Base-by-base conservation (phyloP, 768 basidiomycete species). In the Xerocomellus amylosporus region DNA sequence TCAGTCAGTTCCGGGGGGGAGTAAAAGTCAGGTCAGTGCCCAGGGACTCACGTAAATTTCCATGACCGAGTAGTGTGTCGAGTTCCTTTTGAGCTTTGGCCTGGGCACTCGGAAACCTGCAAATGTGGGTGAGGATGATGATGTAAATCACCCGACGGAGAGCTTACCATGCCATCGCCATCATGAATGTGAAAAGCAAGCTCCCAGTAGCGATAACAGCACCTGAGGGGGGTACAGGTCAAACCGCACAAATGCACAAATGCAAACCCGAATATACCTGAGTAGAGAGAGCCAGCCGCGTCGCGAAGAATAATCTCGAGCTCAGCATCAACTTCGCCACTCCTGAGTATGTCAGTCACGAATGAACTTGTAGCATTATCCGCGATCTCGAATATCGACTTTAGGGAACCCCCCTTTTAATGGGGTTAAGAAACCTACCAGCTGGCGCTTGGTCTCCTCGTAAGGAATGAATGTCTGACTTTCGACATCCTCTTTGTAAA, bases 391-490 rank as follows among this genome's bases (percentile, higher is more conserved):
- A 19, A 44, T 19, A 9, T 19, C 20, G 8, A 12, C 14, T 24
- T 49, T 39, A 14, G 24, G 41, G 2, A 9, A 17, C 13, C 17
- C 7, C 6, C n/a, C 19, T 9, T 28, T 19, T 20, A 40, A 31
- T 20, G 19, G 8, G 8, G 12, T 30, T 14, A 20, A 45, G 14
- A 30, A 44, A 38, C 51, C 7, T n/a, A 53, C 44, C 17, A 53
- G 19, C 7, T 53, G 51, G 26, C 51, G 51, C 33, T 53, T 53
- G 8, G 51, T 46, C 17, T 53, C 51, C 30, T 46, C 51, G 19
- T 53, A 53, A n/a, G 51, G 51, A 53, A 53, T 39, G 9, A 17
- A 38, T 22, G 51, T 53, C 44, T 53, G 51, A 31, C 51, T 53
- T 39, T 53, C 43, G 5, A 53, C 51, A 13, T 39, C 44, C 8